Evolutionary conservation across 2,329 filamentous ascomycete species (phyloP).

Genomic region (Fonsecaea nubica): DNA sequence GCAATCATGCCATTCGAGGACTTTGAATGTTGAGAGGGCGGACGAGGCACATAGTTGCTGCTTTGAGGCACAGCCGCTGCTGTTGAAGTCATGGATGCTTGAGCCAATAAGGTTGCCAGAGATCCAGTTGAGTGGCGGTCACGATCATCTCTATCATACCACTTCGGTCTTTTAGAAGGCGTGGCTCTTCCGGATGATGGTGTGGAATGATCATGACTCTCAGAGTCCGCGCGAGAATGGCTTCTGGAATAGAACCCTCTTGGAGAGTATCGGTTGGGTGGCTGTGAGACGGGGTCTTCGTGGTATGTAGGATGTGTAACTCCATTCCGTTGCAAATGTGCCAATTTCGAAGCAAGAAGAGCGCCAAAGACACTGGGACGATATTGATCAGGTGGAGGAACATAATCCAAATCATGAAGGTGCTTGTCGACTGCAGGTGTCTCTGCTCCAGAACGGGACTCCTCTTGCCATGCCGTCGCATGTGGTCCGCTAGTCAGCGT

Average conservation of each 20-base stretch:
- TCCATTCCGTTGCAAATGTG: conserved; percentile 28
- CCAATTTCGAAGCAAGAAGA: conserved; percentile 34
- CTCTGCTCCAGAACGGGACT: conserved; percentile 33
- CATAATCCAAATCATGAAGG: conserved; percentile 37
- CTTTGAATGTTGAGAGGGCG: conserved; percentile 18
- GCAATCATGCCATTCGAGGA: conserved; percentile 34
- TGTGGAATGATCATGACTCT: conserved; percentile 21
- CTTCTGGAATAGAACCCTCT: conserved; percentile 7
- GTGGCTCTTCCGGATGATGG: conserved; percentile 34
- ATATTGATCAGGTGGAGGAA: conserved; percentile 36
- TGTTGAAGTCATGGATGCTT: conserved; percentile 27
- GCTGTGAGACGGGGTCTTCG: conserved; percentile 13
- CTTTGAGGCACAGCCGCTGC: conserved; percentile 24
- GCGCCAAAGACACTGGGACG: conserved; percentile 36
- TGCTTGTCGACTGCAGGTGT: conserved; percentile 34
- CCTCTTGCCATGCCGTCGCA: conserved; percentile 22
- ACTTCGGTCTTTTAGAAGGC: conserved; percentile 39
- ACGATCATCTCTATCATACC: conserved; percentile 38
- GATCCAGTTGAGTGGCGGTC: conserved; percentile 28
- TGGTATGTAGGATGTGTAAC: conserved; percentile 21
- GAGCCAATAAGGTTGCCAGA: conserved; percentile 31
- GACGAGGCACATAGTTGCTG: conserved; percentile 21
- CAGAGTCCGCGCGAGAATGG: conserved; percentile 24
- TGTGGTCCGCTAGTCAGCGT: conserved; percentile 30
- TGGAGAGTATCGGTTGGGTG: conserved; percentile 7